Base-by-base conservation (phyloP, 2,329 filamentous ascomycete species). In the Aspergillus floridensis region DNA sequence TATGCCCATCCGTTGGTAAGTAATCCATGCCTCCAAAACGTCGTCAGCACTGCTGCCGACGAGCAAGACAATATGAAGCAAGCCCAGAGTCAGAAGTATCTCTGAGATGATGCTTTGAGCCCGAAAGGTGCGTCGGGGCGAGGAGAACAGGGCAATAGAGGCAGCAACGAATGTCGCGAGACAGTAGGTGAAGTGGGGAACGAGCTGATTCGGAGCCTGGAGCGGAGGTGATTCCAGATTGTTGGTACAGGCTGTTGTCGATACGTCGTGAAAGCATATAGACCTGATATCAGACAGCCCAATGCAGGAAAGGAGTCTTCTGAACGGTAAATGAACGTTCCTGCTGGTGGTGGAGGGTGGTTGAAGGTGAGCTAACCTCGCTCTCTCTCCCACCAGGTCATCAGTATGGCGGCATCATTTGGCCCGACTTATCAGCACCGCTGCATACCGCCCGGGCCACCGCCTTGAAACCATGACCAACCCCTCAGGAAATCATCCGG, bases 1-100 rank as follows among this genome's bases (percentile, higher is more conserved):
- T 66, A 57, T 66, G 68, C 24, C 68, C 65, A 55, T 73, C 71
- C 24, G 66, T 59, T 52, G 66, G 62, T 24, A 63, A 64, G 38
- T 65, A 65, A 51, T 72, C 70, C 72, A 74, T 72, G 11, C 60
- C 57, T 58, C 49, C 50, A 41, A 16, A 29, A 56, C 32, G 46
- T 41, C 44, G 38, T 41, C 49, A 32, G 29, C 12, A 19, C 16
- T 46, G 11, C 48, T 32, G 12, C 19, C 41, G 48, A 29, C 44
- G 21, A 26, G 12, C 14, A 46, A 47, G 44, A 29, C 19, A 10
- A 16, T 48, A 10, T 22, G 12, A 10, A 44, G 6, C 38, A 26
- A 31, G 21, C 19, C 24, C 26, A 29, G 21, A 16, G 12, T 8
- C 38, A 3, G 8, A 8, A 54, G 38, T 7, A 4, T 11, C n/a